Conservation (phyloP, 2,329 filamentous ascomycete genomes). For the Hymenoscyphus occultus region DNA sequence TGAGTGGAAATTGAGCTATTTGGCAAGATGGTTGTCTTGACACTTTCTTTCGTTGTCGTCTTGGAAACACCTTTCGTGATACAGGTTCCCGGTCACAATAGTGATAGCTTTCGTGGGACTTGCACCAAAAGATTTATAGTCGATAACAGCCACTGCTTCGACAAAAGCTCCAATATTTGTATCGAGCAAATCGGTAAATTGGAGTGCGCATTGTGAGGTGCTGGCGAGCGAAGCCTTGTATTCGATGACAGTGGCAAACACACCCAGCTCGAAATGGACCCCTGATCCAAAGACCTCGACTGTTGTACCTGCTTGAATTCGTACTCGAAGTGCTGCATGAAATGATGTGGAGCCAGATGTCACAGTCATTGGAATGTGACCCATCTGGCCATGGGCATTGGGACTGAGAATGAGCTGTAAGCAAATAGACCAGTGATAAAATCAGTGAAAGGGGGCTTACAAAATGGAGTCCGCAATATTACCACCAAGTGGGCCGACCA, state of each 20-base stretch:
- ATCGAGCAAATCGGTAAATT: constrained; percentile 21
- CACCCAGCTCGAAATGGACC: constrained; percentile 26
- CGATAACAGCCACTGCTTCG: constrained; percentile 21
- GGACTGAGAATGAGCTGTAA: constrained; percentile 15
- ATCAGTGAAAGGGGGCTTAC: constrained; percentile 12
- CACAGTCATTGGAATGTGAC: constrained; percentile 23
- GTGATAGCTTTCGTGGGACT: constrained; percentile 22
- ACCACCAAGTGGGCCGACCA: constrained; percentile 27
- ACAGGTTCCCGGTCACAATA: constrained; percentile 20
- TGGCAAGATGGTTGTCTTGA: constrained; percentile 4
- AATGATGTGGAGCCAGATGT: constrained; percentile 25
- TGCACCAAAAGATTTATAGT: constrained; percentile 22
- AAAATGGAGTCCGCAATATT: constrained; percentile 25
- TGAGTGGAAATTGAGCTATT: background rate
- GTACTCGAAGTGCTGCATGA: constrained; percentile 25
- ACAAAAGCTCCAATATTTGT: constrained; percentile 27
- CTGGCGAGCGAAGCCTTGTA: constrained; percentile 21
- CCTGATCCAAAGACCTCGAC: constrained; percentile 23
- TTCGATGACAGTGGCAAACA: constrained; percentile 27
- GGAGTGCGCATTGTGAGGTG: constrained; percentile 18
- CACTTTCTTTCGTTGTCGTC: background rate
- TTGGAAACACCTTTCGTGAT: constrained; percentile 3
- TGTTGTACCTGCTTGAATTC: constrained; percentile 27
- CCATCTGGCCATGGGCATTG: constrained; percentile 14
- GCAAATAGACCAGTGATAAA: background rate